Percentiles rank a stretch among this genome's conserved stretches.
These are phyloP conservation scores for Cyclospora cayetanensis DNA, from an alignment of 169 alveolate species.

Conservation along the genomic window DNA sequence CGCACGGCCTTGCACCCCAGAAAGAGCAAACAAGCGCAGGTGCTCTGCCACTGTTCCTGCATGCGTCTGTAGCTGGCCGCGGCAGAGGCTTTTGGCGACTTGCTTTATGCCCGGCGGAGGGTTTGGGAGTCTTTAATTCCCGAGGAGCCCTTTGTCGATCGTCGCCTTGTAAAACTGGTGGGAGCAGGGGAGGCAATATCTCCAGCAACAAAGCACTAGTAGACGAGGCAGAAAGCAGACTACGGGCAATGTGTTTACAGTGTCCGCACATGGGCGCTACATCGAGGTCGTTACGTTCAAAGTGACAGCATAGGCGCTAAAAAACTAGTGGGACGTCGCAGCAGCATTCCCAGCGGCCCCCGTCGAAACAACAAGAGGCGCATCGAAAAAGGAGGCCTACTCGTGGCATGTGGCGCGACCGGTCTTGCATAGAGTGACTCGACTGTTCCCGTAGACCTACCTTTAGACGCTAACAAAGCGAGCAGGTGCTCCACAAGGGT, in stretches of 20 bases:
- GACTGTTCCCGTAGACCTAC: no score
- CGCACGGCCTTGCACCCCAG: neutral
- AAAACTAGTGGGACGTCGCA: no score
- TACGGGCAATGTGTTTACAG: neutral
- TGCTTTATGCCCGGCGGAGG: slow-evolving; percentile 6
- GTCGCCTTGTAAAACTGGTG: slow-evolving; percentile 51
- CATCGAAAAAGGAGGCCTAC: no score
- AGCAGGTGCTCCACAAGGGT: no score
- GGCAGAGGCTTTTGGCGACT: slow-evolving; percentile 62
- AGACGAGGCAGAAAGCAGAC: neutral
- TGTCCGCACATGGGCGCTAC: neutral
- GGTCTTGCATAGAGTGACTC: no score
- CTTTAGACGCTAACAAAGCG: no score
- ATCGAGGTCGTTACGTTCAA: no score
- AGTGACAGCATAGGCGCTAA: no score
- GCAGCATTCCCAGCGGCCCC: no score
- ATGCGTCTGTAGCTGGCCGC: slow-evolving; percentile 45
- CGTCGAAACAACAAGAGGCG: no score
- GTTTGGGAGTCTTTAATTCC: slow-evolving; percentile 60
- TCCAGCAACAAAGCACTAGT: neutral
- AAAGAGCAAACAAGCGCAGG: neutral
- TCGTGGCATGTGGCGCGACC: no score
- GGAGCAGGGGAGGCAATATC: neutral
- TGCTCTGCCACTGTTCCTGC: neutral
- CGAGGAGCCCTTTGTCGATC: slow-evolving; percentile 60